Base-by-base conservation (phyloP, 306 rosid genomes). In the Malus domestica region DNA sequence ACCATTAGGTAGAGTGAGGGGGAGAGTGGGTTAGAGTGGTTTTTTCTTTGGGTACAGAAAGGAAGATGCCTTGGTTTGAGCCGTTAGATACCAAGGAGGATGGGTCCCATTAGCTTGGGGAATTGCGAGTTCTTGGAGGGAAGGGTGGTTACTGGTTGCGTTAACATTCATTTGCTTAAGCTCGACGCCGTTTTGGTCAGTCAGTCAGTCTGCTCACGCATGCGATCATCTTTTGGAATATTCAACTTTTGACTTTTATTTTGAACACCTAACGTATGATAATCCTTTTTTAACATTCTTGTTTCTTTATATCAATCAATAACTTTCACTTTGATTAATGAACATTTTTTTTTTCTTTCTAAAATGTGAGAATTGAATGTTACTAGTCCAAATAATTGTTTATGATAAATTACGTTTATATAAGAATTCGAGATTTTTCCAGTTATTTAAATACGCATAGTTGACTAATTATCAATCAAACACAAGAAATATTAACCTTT, bases 101-200 rank as follows among this genome's bases (percentile, higher is more conserved):
- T 60, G 72, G 81, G 81, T 12, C 72, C 81, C 81, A 8, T 23
- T n/a, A 16, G 1, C 49, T 9, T 52, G 66, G 49, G 68, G 15
- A 72, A 54, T 15, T 65, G 51, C 18, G 69, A 51, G 12, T 64
- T 15, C 4, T 15, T 32, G 18, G 67, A 38, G 55, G 68, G 64
- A 10, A 72, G 54, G 8, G 29, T 4, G 30, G 4, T 38, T 38
- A 38, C 42, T 14, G 35, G 38, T 27, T 14, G 44, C 23, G 12
- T 52, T 25, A 19, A 1, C 15, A 10, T 27, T 16, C 16, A 12
- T 38, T 75, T 74, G 83, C 46, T 55, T 20, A 42, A 57, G 12
- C 44, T 80, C 80, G 77, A 80, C 55, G 73, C 80, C 63, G 77
- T 38, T 62, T 65, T 13, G 5, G 27, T 27, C 80, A 20, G 54